phyloP scores from a whole-genome alignment of 177 flowering plant species.

The Vitis hybrid region DNA sequence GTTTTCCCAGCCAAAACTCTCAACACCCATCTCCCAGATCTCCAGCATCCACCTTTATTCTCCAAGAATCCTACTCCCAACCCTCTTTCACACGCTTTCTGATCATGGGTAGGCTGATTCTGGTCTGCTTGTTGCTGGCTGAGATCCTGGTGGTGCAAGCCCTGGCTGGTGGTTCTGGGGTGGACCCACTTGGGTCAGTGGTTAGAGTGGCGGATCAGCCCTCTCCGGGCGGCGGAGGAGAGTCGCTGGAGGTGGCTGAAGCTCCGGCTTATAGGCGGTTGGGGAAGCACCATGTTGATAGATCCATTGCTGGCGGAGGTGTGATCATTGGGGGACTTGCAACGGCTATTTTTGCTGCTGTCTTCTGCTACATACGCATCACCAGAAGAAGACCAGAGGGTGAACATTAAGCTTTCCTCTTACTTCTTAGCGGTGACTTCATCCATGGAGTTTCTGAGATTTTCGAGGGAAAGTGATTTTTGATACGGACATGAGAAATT shows the following conservation, averaged over 20 bases:
- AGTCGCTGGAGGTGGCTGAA: constrained; percentile 23
- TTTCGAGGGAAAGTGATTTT: no score
- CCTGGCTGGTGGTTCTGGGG: constrained; percentile 15
- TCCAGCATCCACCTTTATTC: no score
- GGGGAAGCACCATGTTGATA: constrained; percentile 45
- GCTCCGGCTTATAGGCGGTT: constrained; percentile 41
- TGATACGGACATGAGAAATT: no score
- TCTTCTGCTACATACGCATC: constrained; percentile 67
- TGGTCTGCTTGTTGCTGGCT: constrained; percentile 19
- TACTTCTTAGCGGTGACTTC: no score
- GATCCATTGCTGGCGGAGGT: constrained; percentile 69
- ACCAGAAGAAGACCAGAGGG: constrained; percentile 39
- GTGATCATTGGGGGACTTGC: constrained; percentile 79
- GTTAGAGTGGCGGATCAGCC: constrained; percentile 18
- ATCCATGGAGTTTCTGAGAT: no score
- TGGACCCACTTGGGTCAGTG: neutral
- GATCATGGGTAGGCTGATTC: constrained; percentile 22
- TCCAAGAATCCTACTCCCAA: neutral
- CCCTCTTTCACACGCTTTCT: neutral
- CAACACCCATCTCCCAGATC: no score
- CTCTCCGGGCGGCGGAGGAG: constrained; percentile 6
- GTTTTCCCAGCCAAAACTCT: no score
- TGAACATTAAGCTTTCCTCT: neutral
- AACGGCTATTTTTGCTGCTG: constrained; percentile 57
- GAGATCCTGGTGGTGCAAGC: constrained; percentile 25